These are phyloP conservation scores for Somion occarium DNA, from an alignment of 1,284 basidiomycete genomes.

Conservation along the genomic window DNA sequence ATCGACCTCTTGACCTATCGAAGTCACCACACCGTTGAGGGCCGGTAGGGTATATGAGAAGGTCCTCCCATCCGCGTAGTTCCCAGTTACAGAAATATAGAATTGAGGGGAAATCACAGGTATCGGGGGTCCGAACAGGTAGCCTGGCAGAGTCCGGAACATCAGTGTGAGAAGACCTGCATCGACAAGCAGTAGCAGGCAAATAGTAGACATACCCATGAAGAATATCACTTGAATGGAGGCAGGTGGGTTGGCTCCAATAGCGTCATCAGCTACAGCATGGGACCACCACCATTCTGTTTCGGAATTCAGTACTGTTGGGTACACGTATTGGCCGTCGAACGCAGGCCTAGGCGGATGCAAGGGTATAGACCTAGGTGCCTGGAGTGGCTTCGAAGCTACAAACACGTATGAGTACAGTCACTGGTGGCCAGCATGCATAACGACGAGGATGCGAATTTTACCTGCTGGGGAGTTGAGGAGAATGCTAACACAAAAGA, in stretches of 20 bases:
- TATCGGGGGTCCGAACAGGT: conserved; percentile 13
- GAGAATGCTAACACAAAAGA: no score
- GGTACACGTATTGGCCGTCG: conserved; percentile 2
- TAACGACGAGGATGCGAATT: no score
- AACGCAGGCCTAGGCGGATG: no score
- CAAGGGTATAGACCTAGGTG: no score
- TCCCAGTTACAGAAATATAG: conserved; percentile 21
- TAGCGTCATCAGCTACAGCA: not conserved
- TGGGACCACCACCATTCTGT: conserved; percentile 7
- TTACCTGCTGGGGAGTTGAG: no score
- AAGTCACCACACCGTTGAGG: conserved; percentile 14
- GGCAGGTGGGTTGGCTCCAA: not conserved
- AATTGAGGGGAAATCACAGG: conserved; percentile 18
- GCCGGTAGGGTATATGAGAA: conserved; percentile 18
- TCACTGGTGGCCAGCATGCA: no score
- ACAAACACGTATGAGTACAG: no score
- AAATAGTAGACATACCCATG: conserved; percentile 2
- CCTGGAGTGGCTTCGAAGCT: no score
- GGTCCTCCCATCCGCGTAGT: conserved; percentile 21
- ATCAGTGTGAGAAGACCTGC: not conserved
- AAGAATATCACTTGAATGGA: conserved; percentile 3
- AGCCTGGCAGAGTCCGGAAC: conserved; percentile 14
- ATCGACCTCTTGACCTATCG: conserved; percentile 13
- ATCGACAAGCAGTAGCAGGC: no score
- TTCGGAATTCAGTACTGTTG: not conserved